These are phyloP conservation scores for Cytospora mali DNA, from an alignment of 2,329 filamentous ascomycete genomes.

Conservation along the genomic window DNA sequence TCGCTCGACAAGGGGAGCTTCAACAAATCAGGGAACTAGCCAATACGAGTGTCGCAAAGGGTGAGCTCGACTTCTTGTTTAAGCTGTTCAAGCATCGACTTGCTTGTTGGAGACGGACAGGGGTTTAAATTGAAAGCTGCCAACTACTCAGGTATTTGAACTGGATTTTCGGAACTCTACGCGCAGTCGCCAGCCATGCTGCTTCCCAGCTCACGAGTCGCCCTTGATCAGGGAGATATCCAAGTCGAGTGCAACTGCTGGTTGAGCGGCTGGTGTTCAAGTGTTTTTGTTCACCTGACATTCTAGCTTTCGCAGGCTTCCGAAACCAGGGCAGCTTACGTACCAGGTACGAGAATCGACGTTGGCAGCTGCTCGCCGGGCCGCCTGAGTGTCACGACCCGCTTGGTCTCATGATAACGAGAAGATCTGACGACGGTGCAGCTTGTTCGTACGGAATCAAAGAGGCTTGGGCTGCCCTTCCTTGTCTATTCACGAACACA, in stretches of 20 bases:
- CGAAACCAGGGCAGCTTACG: no score
- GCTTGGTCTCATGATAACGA: neutral
- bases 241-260: neutral
- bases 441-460: neutral
- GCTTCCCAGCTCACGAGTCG: slow-evolving; percentile 4
- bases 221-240: neutral
- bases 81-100: slow-evolving; percentile 16
- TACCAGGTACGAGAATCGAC: neutral
- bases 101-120: slow-evolving; percentile 9
- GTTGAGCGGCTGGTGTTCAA: neutral
- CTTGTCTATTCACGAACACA: neutral
- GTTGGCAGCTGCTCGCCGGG: slow-evolving; percentile 12
- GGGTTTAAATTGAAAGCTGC: slow-evolving; percentile 27
- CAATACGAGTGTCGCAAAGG: slow-evolving; percentile 15
- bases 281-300: neutral
- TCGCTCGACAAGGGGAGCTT: slow-evolving; percentile 14
- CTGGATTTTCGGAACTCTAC: slow-evolving; percentile 13
- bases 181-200: slow-evolving; percentile 11
- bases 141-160: slow-evolving; percentile 12
- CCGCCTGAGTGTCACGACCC: neutral
- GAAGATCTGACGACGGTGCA: neutral
- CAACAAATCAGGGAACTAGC: slow-evolving; percentile 4
- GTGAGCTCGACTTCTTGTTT: neutral
- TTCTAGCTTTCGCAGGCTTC: neutral
- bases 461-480: neutral